Evolutionary conservation across 192 early-diverging fungal species (phyloP).

Genomic region (Coemansia sp.): DNA sequence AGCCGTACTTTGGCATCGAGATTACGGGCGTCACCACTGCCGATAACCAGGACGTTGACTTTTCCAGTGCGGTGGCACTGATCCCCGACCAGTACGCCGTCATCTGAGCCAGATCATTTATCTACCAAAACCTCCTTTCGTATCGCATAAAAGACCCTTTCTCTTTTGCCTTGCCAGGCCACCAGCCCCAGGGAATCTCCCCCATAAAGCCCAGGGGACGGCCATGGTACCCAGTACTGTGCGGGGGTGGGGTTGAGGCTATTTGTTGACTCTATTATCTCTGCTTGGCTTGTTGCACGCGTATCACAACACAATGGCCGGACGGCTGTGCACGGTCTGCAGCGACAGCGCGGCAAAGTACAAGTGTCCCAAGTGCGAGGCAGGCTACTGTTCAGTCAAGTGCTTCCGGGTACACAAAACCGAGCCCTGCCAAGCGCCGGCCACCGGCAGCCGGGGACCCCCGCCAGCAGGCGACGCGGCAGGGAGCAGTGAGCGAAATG

Average conservation of each 20-base stretch:
- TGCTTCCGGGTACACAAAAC: constrained; percentile 39
- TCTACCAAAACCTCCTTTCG: background rate
- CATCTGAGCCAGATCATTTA: constrained; percentile 49
- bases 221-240: background rate
- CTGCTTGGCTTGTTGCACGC: background rate
- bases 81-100: constrained; percentile 76
- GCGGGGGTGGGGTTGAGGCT: background rate
- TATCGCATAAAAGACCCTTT: constrained; percentile 4
- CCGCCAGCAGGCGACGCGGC: background rate
- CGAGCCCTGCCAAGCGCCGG: constrained; percentile 17
- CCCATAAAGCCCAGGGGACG: constrained; percentile 16
- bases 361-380: constrained; percentile 39
- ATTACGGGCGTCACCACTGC: constrained; percentile 34
- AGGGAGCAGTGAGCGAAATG: constrained; percentile 4
- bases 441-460: background rate
- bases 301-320: constrained; percentile 2
- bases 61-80: constrained; percentile 67
- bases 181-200: too few relatives aligned
- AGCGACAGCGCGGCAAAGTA: constrained; percentile 30
- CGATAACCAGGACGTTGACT: constrained; percentile 56
- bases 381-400: constrained; percentile 40
- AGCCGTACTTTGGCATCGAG: constrained; percentile 73
- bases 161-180: too few relatives aligned
- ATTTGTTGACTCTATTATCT: background rate
- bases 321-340: constrained; percentile 29